Evolutionary conservation across 176 grass and related monocot genomes (phyloP).

Genomic region (Triticum dicoccoides): DNA sequence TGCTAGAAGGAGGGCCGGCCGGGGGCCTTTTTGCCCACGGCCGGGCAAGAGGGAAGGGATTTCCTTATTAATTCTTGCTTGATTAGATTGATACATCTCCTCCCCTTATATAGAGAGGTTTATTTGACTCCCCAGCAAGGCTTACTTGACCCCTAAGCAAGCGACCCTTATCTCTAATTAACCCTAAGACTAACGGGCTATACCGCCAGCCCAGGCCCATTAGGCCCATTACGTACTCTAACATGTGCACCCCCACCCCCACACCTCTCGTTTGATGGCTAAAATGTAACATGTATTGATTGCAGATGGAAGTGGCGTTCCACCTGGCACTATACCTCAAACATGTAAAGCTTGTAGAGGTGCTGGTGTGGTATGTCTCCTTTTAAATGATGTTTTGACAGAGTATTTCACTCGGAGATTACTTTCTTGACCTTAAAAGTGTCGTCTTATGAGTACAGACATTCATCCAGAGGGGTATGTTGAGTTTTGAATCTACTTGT

Average conservation of each 20-base stretch:
- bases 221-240: too few species aligned
- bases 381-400: slow-evolving; percentile 16
- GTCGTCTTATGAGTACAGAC: slow-evolving; percentile 46
- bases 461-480: slow-evolving; percentile 55
- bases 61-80: too few species aligned
- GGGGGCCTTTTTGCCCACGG: too few species aligned
- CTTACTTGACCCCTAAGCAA: too few species aligned
- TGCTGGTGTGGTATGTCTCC: slow-evolving; percentile 66
- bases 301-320: slow-evolving; percentile 88
- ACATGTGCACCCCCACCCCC: neutral
- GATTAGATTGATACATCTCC: too few species aligned
- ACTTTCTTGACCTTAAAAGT: slow-evolving; percentile 30
- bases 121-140: too few species aligned
- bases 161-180: too few species aligned
- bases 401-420: slow-evolving; percentile 1
- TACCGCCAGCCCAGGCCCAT: too few species aligned
- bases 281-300: slow-evolving; percentile 25
- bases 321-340: slow-evolving; percentile 88
- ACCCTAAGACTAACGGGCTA: too few species aligned
- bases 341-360: slow-evolving; percentile 93
- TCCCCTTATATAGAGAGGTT: too few species aligned
- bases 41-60: too few species aligned
- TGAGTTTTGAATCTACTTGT: slow-evolving; percentile 62
- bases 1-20: too few species aligned
- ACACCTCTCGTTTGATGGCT: slow-evolving; percentile 2